These are phyloP conservation scores for Aspergillus sergii DNA, from an alignment of 2,329 filamentous ascomycete species.

Conservation along the genomic window DNA sequence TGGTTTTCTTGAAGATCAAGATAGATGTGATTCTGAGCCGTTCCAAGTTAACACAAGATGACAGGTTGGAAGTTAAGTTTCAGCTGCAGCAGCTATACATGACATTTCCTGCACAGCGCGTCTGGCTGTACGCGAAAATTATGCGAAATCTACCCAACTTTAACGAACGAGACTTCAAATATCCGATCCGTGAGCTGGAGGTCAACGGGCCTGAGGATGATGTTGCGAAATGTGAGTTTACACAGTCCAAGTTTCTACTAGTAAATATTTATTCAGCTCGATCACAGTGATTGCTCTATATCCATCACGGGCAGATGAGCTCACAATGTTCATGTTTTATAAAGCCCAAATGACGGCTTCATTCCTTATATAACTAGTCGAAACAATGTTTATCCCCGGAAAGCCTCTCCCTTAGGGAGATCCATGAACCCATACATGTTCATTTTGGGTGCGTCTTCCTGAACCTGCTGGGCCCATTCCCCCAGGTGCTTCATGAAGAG, in stretches of 20 bases:
- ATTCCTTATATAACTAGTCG: background rate
- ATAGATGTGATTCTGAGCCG: background rate
- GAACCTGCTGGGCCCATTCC: slow-evolving; percentile 46
- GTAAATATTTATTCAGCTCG: background rate
- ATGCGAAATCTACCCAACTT: background rate
- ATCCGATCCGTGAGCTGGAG: background rate
- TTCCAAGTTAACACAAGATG: background rate
- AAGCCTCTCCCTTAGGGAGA: slow-evolving; percentile 6
- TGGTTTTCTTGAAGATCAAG: background rate
- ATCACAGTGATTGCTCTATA: background rate
- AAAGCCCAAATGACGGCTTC: background rate
- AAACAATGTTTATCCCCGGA: background rate
- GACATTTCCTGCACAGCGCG: background rate
- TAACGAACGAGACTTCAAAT: background rate
- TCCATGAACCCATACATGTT: slow-evolving; percentile 51
- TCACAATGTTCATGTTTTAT: background rate
- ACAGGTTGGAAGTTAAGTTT: background rate
- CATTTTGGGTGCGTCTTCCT: slow-evolving; percentile 39
- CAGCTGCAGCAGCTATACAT: background rate
- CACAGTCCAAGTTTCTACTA: background rate
- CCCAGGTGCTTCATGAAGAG: slow-evolving; percentile 49
- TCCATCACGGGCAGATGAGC: background rate
- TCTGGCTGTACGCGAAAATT: background rate
- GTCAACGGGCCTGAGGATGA: background rate
- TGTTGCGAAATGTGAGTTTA: background rate